Evolutionary conservation across 2,329 filamentous ascomycete species (phyloP), one percentile per base, ranked within the genome.

Genomic region (Elsinoe necatrix): DNA sequence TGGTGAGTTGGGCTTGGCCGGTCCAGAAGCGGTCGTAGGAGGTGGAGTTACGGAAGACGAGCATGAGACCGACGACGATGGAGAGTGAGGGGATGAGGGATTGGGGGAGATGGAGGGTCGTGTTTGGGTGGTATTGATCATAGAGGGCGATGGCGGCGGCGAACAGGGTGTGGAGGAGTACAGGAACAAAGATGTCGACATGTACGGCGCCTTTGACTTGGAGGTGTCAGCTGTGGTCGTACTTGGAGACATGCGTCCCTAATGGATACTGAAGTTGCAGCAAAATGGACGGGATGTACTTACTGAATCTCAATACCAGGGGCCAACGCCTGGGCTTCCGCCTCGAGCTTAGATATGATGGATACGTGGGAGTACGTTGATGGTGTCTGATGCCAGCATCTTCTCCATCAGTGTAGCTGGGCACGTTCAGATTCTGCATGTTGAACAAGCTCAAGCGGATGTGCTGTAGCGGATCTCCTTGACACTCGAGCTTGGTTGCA

Each of bases 61-160:
- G 79, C 77, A 85, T 84, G 39, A 85, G 67, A 63, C 82, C 82
- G 1, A 85, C 82, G 52, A 85, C 82, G 57, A 85, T 85, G 31
- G 78, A 82, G 1, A 85, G 71, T 12, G 77, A 80, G 1, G 82
- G 82, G 43, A 85, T 81, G 60, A 84, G 83, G 61, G 73, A 79
- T 48, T 74, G 74, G 7, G 82, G 82, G 34, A 85, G 73, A 37
- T 75, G 77, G 7, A 59, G 54, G 71, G 47, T 55, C 8, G 37
- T 34, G 7, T 6, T n/a, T 1, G 54, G 54, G 41, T 47, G 27
- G n/a, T 20, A 12, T 21, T 79, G 73, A 65, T 84, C 80, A 57
- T 83, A 67, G 62, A 77, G 82, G 27, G 83, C 79, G 55, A 85
- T 73, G 2, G 82, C 66, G 1, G 77, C 78, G 3, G 82, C 79